Evolutionary conservation across 1,284 basidiomycete species (phyloP).

Genomic region (Microstroma glucosiphilum): DNA sequence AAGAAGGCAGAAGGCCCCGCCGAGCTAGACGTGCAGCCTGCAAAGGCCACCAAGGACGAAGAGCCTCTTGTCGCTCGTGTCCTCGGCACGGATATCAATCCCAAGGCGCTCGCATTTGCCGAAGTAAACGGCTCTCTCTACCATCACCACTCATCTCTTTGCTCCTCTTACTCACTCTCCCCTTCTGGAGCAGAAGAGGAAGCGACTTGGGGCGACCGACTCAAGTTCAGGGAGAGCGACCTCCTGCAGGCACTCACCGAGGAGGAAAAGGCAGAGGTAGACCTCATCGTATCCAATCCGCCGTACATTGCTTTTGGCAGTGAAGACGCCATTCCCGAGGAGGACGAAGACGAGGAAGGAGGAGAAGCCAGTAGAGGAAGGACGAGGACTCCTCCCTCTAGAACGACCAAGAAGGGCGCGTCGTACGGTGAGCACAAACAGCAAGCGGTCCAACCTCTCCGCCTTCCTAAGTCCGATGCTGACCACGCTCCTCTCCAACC

Average conservation of each 20-base stretch:
- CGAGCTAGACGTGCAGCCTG: not conserved
- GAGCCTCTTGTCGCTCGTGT: not conserved
- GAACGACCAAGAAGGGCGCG: not conserved
- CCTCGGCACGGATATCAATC: not conserved
- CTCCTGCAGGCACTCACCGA: not conserved
- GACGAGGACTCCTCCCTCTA: too few species aligned
- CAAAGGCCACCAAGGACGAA: not conserved
- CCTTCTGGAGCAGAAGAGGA: not conserved
- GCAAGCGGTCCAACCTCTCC: too few species aligned
- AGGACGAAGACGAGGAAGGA: too few species aligned
- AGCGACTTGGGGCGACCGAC: not conserved
- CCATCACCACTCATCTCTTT: not conserved
- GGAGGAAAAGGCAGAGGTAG: not conserved
- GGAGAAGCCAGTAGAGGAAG: too few species aligned
- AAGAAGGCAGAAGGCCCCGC: not conserved
- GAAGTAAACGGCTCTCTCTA: not conserved
- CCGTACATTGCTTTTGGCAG: slow-evolving; percentile 5
- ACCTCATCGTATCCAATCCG: slow-evolving; percentile 3
- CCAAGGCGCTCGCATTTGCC: not conserved
- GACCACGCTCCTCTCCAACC: too few species aligned
- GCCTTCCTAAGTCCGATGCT: too few species aligned
- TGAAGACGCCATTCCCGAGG: not conserved
- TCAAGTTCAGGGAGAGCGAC: not conserved
- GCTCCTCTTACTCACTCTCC: not conserved
- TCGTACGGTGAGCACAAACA: too few species aligned